Evolutionary conservation across 352 stramenopile genomes (phyloP).

Genomic region (Pythium periplocum): DNA sequence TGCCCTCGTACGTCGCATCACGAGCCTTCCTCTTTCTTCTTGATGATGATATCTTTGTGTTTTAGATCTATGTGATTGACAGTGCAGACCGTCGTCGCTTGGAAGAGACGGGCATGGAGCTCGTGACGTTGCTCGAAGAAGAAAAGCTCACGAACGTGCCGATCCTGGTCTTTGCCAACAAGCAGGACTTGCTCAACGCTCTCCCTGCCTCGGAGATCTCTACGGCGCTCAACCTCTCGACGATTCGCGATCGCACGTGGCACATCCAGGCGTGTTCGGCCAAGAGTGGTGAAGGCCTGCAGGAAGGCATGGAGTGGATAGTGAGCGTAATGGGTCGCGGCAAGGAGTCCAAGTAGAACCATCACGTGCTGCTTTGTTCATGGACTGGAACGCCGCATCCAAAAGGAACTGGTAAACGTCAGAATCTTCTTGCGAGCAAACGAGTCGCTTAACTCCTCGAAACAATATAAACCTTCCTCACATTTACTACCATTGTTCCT

Average conservation of each 20-base stretch:
- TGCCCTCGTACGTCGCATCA: conserved; percentile 50
- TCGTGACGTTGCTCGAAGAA: conserved; percentile 91
- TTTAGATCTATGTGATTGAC: conserved; percentile 94
- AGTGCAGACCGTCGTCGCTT: conserved; percentile 88
- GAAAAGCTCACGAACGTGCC: conserved; percentile 92
- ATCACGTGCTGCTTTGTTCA: no score
- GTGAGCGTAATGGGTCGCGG: conserved; percentile 66
- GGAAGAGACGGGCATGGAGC: conserved; percentile 91
- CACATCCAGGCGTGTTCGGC: conserved; percentile 89
- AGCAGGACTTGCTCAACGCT: conserved; percentile 94
- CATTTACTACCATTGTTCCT: no score
- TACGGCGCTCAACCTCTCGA: conserved; percentile 86
- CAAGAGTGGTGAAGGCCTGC: conserved; percentile 86
- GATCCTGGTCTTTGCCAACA: conserved; percentile 96
- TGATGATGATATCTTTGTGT: conserved; percentile 1
- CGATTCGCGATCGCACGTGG: conserved; percentile 86
- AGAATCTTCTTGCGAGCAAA: no score
- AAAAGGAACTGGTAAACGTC: no score
- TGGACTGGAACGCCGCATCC: no score
- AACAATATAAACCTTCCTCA: no score
- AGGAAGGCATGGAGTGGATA: conserved; percentile 88
- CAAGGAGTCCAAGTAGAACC: conserved; percentile 61
- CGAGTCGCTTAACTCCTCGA: no score
- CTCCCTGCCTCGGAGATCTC: conserved; percentile 87
- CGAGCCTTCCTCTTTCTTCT: neutral